Percentiles rank a stretch among this genome's conserved stretches.
phyloP scores from a whole-genome alignment of 164 flowering plant species.

The Vitis labrusca region DNA sequence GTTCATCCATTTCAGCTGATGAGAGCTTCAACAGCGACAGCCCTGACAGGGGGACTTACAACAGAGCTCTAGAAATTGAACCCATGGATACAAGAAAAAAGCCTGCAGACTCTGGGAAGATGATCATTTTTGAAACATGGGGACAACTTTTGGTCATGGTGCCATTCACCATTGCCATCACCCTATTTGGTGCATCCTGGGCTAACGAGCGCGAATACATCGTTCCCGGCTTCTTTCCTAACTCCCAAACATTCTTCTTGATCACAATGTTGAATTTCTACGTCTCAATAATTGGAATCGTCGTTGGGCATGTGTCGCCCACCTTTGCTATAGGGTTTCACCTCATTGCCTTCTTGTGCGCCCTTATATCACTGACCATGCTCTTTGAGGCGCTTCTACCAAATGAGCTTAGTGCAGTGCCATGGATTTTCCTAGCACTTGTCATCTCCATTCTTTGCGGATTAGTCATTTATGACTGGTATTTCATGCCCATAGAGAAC shows the following conservation, averaged over 20 bases:
- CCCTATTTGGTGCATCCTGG: not conserved
- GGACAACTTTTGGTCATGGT: too few relatives aligned
- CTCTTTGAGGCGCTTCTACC: not conserved
- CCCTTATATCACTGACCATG: conserved; percentile 2
- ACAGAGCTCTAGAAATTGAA: too few relatives aligned
- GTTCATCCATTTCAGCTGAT: too few relatives aligned
- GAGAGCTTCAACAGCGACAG: too few relatives aligned
- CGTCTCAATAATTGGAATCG: not conserved
- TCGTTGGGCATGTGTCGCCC: not conserved
- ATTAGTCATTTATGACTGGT: too few relatives aligned
- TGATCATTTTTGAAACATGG: too few relatives aligned
- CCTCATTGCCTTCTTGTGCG: not conserved
- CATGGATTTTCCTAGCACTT: not conserved
- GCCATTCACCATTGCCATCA: too few relatives aligned
- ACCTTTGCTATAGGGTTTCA: not conserved
- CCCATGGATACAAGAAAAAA: too few relatives aligned
- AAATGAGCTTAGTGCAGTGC: not conserved
- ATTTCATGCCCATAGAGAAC: too few relatives aligned
- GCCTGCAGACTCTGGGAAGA: too few relatives aligned
- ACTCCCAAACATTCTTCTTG: not conserved
- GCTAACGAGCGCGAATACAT: not conserved
- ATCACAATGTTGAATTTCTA: not conserved
- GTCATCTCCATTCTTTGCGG: too few relatives aligned
- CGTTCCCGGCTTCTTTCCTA: not conserved
- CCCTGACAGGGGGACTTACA: too few relatives aligned